Base-by-base conservation (phyloP, 1,284 basidiomycete species). In the Melampsora americana region DNA sequence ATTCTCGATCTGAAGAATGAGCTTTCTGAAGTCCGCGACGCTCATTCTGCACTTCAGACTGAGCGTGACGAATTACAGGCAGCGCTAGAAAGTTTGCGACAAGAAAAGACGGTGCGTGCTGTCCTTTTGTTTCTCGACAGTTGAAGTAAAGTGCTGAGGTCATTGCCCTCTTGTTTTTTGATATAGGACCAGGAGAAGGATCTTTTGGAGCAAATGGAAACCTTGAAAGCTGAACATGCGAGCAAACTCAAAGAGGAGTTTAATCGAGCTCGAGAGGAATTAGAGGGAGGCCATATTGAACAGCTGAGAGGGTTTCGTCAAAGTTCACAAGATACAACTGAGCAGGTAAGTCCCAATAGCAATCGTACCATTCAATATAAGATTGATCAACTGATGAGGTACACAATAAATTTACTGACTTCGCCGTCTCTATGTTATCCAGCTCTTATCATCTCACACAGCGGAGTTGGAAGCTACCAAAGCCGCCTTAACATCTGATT, bases 261-360 rank as follows among this genome's bases (percentile, higher is more conserved):
- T 53, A 30, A 64, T 20, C 70, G 70, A 30, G 70, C 70, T 7
- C 61, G 64, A 66, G 70, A 72, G n/a, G 70, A 72, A n/a, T 64
- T 72, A 32, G 64, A 72, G 23, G 42, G 50, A 28, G 42, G 44
- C 30, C 60, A 72, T 26, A 72, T 72, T 60, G 70, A 50, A 42
- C 70, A 72, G 50, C 70, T 72, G 23, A 64, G 64, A 35, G 30
- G 46, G 5, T 65, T 72, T 50, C 70, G 70, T 50, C 61, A 65
- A 53, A 53, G 35, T n/a, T 72, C 70, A 12, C 70, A 72, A 65
- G 70, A 72, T 50, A 62, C 70, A 23, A 72, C 70, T 28, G 62
- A 72, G 11, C 70, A 72, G 44, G 70, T 32, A 56, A 65, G 70
- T 66, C 46, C 42, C 11, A 5, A 71, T 62, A 18, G 5, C 20